Evolutionary conservation across 192 early-diverging fungal genomes (phyloP), one percentile per base, ranked within the genome.

Genomic region (Rhizophagus prolifer): DNA sequence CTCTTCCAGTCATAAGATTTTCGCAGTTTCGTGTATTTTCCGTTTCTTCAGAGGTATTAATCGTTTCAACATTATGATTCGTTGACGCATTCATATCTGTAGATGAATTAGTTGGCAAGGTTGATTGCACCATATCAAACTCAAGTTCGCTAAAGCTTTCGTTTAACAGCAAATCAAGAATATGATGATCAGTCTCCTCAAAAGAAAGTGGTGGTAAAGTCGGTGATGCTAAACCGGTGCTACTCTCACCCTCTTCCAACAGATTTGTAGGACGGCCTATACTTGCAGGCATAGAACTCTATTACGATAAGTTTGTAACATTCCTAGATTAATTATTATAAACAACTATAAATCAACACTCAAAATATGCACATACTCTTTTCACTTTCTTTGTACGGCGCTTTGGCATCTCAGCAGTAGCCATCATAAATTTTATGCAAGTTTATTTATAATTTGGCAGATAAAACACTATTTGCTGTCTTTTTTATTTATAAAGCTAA

Each of bases 241-340:
- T 25, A 8, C 23, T 68, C 23, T 59, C 71, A 25, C 12, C n/a
- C 3, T 74, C 72, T 41, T 74, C 38, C 26, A 58, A 36, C 26
- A 58, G 41, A 76, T 66, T 14, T 58, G 34, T 63, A 3, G 6
- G 44, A 30, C 28, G 25, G 25, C n/a, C 47, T 64, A 67, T 26
- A 10, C 36, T 76, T 67, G 47, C 34, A 28, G 75, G 64, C 75
- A 76, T 67, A 50, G 75, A 76, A 9, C 75, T 76, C 75, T 76
- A 58, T n/a, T 38, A 13, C n/a, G 9, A 62, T 26, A 44, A 12
- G 41, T 44, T 44, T 44, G 41, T 44, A 12, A 44, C 36, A 38
- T 38, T 38, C 4, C 36, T 8, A 38, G 5, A 38, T 38, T 8
- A 38, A 38, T 38, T 38, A 38, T 8, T 6, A 38, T 38, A 62